Evolutionary conservation across 441 rosid genomes (phyloP).

Genomic region (Gossypium davidsonii): DNA sequence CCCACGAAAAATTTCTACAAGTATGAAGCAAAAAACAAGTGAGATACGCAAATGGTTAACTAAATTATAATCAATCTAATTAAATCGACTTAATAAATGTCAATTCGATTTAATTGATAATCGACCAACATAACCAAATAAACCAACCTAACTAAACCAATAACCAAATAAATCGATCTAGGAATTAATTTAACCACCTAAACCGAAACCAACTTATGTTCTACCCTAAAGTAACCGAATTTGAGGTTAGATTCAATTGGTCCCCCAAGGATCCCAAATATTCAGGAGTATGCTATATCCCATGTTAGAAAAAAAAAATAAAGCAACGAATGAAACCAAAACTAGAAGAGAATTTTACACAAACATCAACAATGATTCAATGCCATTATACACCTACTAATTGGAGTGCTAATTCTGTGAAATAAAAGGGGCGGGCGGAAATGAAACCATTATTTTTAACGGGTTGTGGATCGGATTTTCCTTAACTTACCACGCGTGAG

Average conservation of each 20-base stretch:
- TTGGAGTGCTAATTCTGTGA: constrained; percentile 17
- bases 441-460: constrained; percentile 21
- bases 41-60: too few relatives aligned
- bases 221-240: background rate
- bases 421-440: background rate
- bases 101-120: background rate
- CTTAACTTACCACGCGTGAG: constrained; percentile 42
- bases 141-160: too few relatives aligned
- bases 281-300: background rate
- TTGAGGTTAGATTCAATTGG: background rate
- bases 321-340: constrained; percentile 37
- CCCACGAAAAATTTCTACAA: background rate
- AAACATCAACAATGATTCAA: constrained; percentile 22
- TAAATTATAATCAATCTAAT: too few relatives aligned
- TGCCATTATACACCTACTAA: constrained; percentile 21
- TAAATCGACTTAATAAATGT: background rate
- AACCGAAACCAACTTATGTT: background rate
- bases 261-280: background rate
- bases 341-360: constrained; percentile 32
- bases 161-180: too few relatives aligned
- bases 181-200: background rate
- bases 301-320: constrained; percentile 9
- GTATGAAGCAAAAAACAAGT: background rate
- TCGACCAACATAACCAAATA: too few relatives aligned
- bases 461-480: constrained; percentile 42